phyloP scores from a whole-genome alignment of 73 alveolate species.

The Effrenium voratum region DNA sequence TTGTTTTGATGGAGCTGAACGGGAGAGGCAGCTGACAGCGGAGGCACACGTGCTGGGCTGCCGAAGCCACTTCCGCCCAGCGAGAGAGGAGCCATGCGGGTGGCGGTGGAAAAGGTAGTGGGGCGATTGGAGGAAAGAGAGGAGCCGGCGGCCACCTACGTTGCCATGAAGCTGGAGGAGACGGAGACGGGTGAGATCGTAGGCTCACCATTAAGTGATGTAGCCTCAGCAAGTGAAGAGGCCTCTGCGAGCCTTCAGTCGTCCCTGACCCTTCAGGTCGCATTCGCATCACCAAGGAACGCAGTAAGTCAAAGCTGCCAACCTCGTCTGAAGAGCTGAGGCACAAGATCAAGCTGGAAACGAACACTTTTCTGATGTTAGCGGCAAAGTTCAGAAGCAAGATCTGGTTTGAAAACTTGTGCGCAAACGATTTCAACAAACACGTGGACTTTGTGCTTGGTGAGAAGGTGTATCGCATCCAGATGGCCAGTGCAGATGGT shows the following conservation, averaged over 20 bases:
- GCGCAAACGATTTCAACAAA: neutral
- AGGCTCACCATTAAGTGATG: neutral
- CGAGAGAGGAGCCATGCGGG: neutral
- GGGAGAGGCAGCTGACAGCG: neutral
- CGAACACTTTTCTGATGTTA: neutral
- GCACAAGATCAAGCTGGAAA: neutral
- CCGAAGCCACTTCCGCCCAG: neutral
- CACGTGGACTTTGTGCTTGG: conserved; percentile 14
- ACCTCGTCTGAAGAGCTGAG: neutral
- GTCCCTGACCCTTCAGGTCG: neutral
- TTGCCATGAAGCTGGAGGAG: neutral
- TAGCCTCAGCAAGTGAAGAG: neutral
- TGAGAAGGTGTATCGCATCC: neutral
- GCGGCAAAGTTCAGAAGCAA: neutral
- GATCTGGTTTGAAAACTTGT: neutral
- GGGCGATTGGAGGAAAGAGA: neutral
- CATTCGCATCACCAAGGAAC: neutral
- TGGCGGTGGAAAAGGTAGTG: neutral
- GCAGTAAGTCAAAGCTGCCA: neutral
- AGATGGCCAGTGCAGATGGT: neutral
- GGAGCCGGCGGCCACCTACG: neutral
- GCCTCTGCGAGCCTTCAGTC: neutral
- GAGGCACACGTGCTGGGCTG: neutral
- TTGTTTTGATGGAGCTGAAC: too few species aligned
- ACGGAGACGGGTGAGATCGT: neutral